Evolutionary conservation across 768 basidiomycete species (phyloP).

Genomic region (Suillus occidentalis): DNA sequence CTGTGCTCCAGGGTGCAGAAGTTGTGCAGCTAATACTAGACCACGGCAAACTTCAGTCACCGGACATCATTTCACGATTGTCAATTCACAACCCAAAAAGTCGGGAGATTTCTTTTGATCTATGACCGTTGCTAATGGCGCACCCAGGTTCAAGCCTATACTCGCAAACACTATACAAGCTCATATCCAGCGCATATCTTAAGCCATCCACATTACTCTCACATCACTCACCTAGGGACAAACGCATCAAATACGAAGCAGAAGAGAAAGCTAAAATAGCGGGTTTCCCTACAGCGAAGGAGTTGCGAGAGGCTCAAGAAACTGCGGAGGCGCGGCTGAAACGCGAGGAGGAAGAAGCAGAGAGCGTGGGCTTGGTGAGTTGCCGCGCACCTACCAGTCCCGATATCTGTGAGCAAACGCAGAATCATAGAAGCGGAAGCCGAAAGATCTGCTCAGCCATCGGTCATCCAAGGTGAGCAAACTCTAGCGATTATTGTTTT

Average conservation of each 20-base stretch:
- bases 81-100: conserved; percentile 59
- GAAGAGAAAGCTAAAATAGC: conserved; percentile 74
- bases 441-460: conserved; percentile 43
- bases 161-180: conserved; percentile 61
- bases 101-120: conserved; percentile 30
- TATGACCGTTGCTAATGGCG: conserved; percentile 19
- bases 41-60: conserved; percentile 81
- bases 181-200: conserved; percentile 73
- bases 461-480: conserved; percentile 53
- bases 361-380: conserved; percentile 71
- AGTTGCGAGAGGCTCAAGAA: conserved; percentile 72
- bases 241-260: conserved; percentile 74
- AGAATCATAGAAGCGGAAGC: conserved; percentile 58
- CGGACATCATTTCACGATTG: conserved; percentile 61
- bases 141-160: conserved; percentile 44
- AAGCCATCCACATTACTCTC: conserved; percentile 78
- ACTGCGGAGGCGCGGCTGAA: conserved; percentile 60
- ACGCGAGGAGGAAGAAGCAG: conserved; percentile 72
- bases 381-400: conserved; percentile 1
- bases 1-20: conserved; percentile 59
- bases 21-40: conserved; percentile 77
- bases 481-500: conserved; percentile 6
- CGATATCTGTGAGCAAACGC: conserved; percentile 23
- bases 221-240: conserved; percentile 79
- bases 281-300: conserved; percentile 80